These are phyloP conservation scores for Mrakia blollopis DNA, from an alignment of 768 basidiomycete genomes.

Conservation along the genomic window DNA sequence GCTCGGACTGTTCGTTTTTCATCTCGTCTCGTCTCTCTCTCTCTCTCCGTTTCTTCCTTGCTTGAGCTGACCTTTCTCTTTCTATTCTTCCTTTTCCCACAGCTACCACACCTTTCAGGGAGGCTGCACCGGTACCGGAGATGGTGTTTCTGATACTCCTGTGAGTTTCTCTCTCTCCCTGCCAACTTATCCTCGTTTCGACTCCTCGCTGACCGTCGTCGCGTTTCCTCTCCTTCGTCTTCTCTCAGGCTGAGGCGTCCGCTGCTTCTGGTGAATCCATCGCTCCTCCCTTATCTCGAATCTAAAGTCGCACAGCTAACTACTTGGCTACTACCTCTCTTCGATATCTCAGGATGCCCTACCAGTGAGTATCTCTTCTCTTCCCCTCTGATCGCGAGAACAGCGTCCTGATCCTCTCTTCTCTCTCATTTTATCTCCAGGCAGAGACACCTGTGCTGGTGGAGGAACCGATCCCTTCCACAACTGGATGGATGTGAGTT, in stretches of 20 bases:
- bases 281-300: not conserved
- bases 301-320: not conserved
- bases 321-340: not conserved
- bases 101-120: conserved; percentile 46
- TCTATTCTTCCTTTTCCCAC: not conserved
- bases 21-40: not conserved
- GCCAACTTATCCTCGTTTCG: no score
- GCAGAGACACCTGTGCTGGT: not conserved
- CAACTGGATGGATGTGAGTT: not conserved
- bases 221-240: not conserved
- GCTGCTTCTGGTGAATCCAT: not conserved
- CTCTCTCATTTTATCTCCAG: not conserved
- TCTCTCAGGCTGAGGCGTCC: not conserved
- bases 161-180: not conserved
- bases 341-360: not conserved
- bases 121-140: conserved; percentile 37
- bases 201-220: not conserved
- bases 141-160: conserved; percentile 36
- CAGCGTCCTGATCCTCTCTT: not conserved
- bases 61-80: no score
- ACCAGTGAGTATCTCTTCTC: not conserved
- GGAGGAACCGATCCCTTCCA: not conserved
- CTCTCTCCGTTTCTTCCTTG: no score
- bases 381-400: not conserved
- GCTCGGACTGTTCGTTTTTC: not conserved